Evolutionary conservation across 345 rosid genomes (phyloP).

Genomic region (Salix koriyanagi): DNA sequence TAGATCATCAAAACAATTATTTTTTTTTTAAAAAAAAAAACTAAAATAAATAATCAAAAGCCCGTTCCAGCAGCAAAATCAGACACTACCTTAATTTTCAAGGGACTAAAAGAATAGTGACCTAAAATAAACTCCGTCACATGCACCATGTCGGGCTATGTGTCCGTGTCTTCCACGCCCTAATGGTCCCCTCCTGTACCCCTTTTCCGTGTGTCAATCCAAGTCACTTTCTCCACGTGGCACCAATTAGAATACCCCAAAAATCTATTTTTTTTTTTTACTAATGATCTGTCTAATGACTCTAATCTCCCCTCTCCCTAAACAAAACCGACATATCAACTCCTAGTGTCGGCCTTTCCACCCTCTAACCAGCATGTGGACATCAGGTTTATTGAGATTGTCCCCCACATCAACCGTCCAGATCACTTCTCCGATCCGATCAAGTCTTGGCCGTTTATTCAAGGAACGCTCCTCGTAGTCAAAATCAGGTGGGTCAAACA

Average conservation of each 20-base stretch:
- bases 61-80: too few relatives aligned
- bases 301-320: background rate
- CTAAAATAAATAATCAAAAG: too few relatives aligned
- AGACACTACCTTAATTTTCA: too few relatives aligned
- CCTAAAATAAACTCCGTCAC: constrained; percentile 6
- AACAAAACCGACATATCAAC: constrained; percentile 28
- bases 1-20: too few relatives aligned
- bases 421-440: background rate
- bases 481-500: constrained; percentile 9
- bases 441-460: constrained; percentile 12
- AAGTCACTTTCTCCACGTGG: constrained; percentile 2
- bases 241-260: background rate
- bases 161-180: constrained; percentile 13
- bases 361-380: constrained; percentile 18
- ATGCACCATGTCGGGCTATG: constrained; percentile 21
- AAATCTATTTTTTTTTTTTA: too few relatives aligned
- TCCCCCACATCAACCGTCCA: constrained; percentile 17
- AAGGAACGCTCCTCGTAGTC: background rate
- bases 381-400: constrained; percentile 21
- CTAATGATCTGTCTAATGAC: too few relatives aligned
- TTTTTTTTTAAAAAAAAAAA: too few relatives aligned
- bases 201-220: constrained; percentile 16
- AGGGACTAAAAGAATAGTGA: background rate
- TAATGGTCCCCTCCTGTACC: background rate
- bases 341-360: constrained; percentile 32